Base-by-base conservation (phyloP, 1,284 basidiomycete genomes). In the Tausonia pullulans region DNA sequence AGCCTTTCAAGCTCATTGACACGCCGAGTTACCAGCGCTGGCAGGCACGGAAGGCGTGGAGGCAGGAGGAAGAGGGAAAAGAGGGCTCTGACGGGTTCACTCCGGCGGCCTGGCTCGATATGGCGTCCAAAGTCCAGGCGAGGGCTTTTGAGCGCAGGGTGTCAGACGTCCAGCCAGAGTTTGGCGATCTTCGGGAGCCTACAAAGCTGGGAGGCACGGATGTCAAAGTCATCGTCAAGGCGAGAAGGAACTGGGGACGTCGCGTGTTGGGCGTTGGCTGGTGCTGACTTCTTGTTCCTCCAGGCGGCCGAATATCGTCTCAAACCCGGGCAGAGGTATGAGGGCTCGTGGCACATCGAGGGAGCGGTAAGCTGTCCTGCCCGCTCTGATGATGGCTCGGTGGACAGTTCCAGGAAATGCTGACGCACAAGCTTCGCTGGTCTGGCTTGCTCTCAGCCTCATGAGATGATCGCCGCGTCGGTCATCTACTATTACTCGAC, bases 401-500 rank as follows among this genome's bases (percentile, higher is more conserved):
- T 56, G 52, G 4, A 53, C 16, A 10, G 40, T 14, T 13, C 49
- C 3, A 9, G 3, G 39, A 16, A 14, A 10, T 40, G 4, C 39
- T 43, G n/a, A 43, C 49, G 39, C 5, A 10, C 48, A 14, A 13
- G 40, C 1, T 4, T 27, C 5, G 11, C 8, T 45, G 3, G 50
- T 43, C 51, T n/a, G 16, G 39, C 43, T 7, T 9, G 14, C 16
- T 7, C 27, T 1, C 45, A 64, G 63, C 63, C 63, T 4, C 63
- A 64, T 58, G 63, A 64, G 53, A 59, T 60, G 52, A 64, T 64
- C 46, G 58, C 51, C 39, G 46, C 63, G 1, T 64, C 63, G 1
- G 27, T 64, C 27, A 64, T 64, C 63, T 64, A 64, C 63, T 64
- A 64, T 44, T 60, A 60, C 53, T 51, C 48, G 5, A 60, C 58